These are phyloP conservation scores for Kodamaea sp. DNA, from an alignment of 1,139 yeast genomes.

Conservation along the genomic window DNA sequence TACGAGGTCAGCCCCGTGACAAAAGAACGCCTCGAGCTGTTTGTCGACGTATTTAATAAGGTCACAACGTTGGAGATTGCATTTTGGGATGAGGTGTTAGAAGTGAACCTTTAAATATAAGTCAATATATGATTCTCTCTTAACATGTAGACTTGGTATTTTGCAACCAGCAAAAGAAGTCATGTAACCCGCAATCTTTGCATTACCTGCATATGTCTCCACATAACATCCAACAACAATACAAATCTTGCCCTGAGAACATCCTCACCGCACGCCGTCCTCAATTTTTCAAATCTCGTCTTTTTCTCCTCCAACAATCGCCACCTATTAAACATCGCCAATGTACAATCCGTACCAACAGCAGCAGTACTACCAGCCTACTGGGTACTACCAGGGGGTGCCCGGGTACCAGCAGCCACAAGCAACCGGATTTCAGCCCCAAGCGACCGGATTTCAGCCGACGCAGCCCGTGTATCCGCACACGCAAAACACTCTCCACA, in stretches of 20 bases:
- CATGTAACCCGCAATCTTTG: too few species aligned
- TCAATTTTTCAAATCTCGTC: not conserved
- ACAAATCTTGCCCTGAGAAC: not conserved
- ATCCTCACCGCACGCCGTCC: conserved; percentile 1
- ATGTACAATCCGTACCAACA: conserved; percentile 48
- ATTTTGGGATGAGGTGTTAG: conserved; percentile 57
- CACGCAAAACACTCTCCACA: conserved; percentile 44
- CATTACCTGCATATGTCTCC: too few species aligned
- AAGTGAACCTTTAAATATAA: too few species aligned
- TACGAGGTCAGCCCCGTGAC: conserved; percentile 27
- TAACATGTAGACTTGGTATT: too few species aligned
- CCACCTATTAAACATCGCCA: conserved; percentile 7
- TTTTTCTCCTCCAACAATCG: conserved; percentile 6
- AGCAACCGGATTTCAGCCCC: conserved; percentile 21
- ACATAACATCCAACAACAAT: too few species aligned
- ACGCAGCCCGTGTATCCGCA: conserved; percentile 20
- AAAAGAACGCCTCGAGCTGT: conserved; percentile 41
- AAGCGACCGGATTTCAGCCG: conserved; percentile 23
- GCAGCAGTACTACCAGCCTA: conserved; percentile 11
- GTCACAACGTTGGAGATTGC: conserved; percentile 57
- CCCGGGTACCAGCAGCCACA: conserved; percentile 18
- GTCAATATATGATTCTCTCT: not conserved
- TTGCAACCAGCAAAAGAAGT: too few species aligned
- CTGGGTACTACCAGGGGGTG: conserved; percentile 12
- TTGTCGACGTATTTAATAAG: conserved; percentile 55